Percentiles rank a stretch among this genome's conserved stretches.
Evolutionary conservation across 345 rosid genomes (phyloP).

Genomic region (Barbarea vulgaris): DNA sequence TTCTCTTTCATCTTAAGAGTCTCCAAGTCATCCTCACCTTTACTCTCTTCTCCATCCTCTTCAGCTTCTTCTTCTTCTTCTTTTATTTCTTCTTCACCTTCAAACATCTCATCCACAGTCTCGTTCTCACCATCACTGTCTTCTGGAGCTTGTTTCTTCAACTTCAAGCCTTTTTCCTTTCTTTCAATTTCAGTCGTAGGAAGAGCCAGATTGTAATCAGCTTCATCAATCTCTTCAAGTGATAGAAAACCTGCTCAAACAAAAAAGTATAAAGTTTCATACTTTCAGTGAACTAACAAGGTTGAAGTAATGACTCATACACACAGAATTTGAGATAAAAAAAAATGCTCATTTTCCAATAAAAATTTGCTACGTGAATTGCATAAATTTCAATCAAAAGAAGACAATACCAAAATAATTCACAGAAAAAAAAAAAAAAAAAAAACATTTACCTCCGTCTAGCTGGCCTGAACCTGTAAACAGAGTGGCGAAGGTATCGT

Average conservation of each 20-base stretch:
- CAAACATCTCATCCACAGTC: constrained; percentile 35
- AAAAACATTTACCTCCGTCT: constrained; percentile 63
- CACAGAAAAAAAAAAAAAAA: constrained; percentile 1
- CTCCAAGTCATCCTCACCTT: constrained; percentile 23
- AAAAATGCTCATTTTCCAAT: neutral
- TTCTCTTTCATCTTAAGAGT: constrained; percentile 44
- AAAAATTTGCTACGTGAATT: neutral
- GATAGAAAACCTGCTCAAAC: constrained; percentile 71
- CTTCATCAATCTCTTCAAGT: constrained; percentile 89
- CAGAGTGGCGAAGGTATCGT: constrained; percentile 53
- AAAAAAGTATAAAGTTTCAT: constrained; percentile 3
- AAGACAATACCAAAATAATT: neutral
- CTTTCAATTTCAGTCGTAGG: constrained; percentile 44
- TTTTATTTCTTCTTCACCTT: constrained; percentile 32
- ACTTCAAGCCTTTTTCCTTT: constrained; percentile 36
- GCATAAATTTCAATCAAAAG: neutral
- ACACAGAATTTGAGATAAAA: neutral
- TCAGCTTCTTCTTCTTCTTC: neutral
- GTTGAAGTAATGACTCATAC: neutral
- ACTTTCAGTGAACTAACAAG: constrained; percentile 5
- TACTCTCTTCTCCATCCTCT: constrained; percentile 6
- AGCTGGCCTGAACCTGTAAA: constrained; percentile 65
- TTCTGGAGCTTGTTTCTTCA: constrained; percentile 38
- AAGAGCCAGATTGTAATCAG: constrained; percentile 54
- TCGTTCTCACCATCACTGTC: constrained; percentile 41